phyloP scores from a whole-genome alignment of 345 rosid species.

The Pelargonium nanum region DNA sequence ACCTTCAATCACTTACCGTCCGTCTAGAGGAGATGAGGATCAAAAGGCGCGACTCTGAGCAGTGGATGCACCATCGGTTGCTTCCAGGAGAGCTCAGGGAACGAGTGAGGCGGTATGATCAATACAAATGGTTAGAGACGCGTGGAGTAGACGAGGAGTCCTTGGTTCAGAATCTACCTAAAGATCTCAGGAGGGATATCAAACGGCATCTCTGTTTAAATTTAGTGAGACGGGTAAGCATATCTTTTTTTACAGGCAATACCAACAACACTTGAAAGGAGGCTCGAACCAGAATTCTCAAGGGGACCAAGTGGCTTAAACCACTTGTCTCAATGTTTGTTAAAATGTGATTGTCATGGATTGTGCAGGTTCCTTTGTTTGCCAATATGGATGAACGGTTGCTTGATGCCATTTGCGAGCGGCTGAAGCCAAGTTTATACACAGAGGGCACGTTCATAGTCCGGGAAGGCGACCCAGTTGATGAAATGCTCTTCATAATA shows the following conservation, averaged over 20 bases:
- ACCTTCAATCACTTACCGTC: constrained; percentile 65
- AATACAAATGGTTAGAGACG: constrained; percentile 71
- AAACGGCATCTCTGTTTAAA: constrained; percentile 80
- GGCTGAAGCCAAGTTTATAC: constrained; percentile 69
- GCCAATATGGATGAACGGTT: constrained; percentile 83
- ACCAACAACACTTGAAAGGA: not conserved
- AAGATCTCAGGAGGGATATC: constrained; percentile 77
- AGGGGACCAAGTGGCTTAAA: too few relatives aligned
- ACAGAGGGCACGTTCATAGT: constrained; percentile 61
- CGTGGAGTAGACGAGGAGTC: constrained; percentile 69
- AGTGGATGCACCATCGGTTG: constrained; percentile 87
- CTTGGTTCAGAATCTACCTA: constrained; percentile 65
- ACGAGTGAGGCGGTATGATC: constrained; percentile 56
- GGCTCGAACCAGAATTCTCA: not conserved
- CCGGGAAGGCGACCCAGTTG: constrained; percentile 82
- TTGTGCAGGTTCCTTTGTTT: constrained; percentile 62
- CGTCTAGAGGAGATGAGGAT: constrained; percentile 92
- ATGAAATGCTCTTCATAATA: constrained; percentile 80
- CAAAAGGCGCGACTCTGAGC: constrained; percentile 86
- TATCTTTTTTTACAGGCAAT: not conserved
- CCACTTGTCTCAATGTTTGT: too few relatives aligned
- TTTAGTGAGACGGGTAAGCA: constrained; percentile 71
- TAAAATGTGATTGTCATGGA: too few relatives aligned
- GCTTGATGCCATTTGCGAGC: constrained; percentile 78
- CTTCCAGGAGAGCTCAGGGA: constrained; percentile 64